Base-by-base conservation (phyloP, 2,329 filamentous ascomycete genomes). In the Neophaeococcomyces mojaviensis region DNA sequence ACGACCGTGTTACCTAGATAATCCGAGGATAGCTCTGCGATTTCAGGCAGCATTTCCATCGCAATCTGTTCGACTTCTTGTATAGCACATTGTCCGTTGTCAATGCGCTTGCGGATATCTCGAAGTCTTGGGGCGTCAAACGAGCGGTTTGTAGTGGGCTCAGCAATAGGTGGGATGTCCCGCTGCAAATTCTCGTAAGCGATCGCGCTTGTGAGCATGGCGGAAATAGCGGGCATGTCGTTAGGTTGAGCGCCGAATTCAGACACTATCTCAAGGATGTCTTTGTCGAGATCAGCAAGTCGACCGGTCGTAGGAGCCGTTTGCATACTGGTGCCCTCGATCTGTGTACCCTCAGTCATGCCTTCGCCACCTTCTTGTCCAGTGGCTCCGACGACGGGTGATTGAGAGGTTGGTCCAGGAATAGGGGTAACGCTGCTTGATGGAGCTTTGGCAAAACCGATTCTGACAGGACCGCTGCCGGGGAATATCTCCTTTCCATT, bases 1-100 rank as follows among this genome's bases (percentile, higher is more conserved):
- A 98, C 90, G n/a, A 98, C 92, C 0, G 92, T 98, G 69, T 98
- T 98, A 57, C 92, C 92, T 26, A 98, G 78, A 59, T 98, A 98
- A 66, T 98, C 92, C 0, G 90, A 95, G 2, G 92, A 78, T 19
- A 98, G 74, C 66, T 98, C 92, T 3, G 89, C 88, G 62, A 98
- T 92, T 64, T 98, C 92, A 8, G 90, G 88, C 13, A 98, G 78
- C 92, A 98, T 98, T 52, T 87, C 86, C 50, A 86, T 75, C 33
- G 92, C 92, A 52, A 92, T 94, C 53, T 82, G 84, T 66, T 98
- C 92, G 56, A 97, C 94, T 65, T 98, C 92, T 15, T 82, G 74
- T 50, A 85, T 78, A 1, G 86, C 84, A 64, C 90, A 82, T 48
- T 85, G 86, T 61, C 90, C 88, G 65, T 97, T 97, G 66, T 98